Evolutionary conservation across 2,329 filamentous ascomycete species (phyloP), one percentile per base, ranked within the genome.

Genomic region (Parafenestella ontariensis): DNA sequence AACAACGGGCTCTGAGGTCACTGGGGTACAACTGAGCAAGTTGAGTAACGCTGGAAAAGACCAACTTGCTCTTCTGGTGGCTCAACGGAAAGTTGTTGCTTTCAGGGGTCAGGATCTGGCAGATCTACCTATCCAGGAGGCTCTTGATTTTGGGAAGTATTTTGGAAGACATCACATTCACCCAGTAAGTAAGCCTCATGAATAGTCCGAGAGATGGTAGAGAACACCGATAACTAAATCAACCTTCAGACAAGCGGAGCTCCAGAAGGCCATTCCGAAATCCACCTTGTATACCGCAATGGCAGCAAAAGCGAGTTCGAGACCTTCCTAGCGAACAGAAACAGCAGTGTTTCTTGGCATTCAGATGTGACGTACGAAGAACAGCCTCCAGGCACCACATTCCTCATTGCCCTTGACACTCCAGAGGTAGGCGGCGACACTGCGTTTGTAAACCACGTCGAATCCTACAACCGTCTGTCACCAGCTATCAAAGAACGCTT

Each of bases 371-470:
- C 88, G 0, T 96, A 94, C 72, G 92, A 96, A 78, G 78, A 83
- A 57, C 91, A 96, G 77, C 91, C 92, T 1, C 91, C 92, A 0
- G 90, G 91, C 34, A 95, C 91, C 0, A 95, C 92, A 0, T 94
- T 96, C 77, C 77, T 96, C 18, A 95, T 94, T 71, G 83, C 91
- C 47, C 83, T 96, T 21, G 91, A 96, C 70, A 87, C 84, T 46
- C 91, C 91, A 1, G 81, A 85, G 31, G 87, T 85, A 1, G 92
- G 92, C 20, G 92, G 91, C 42, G 91, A 96, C 72, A 96, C 91
- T 0, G 78, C 94, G 2, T 96, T 95, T 68, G 89, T 28, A 10
- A 28, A 28, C 26, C 26, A 28, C 26, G 13, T 15, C 15, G 34
- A 40, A 31, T 18, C 15, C 20, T 24, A 28, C 23, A 85, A 87